A percentile compares a stretch with the other conserved stretches of the same genome.
These are phyloP conservation scores for Rhododendron williamsianum DNA, from an alignment of 148 eudicot species.

Conservation along the genomic window DNA sequence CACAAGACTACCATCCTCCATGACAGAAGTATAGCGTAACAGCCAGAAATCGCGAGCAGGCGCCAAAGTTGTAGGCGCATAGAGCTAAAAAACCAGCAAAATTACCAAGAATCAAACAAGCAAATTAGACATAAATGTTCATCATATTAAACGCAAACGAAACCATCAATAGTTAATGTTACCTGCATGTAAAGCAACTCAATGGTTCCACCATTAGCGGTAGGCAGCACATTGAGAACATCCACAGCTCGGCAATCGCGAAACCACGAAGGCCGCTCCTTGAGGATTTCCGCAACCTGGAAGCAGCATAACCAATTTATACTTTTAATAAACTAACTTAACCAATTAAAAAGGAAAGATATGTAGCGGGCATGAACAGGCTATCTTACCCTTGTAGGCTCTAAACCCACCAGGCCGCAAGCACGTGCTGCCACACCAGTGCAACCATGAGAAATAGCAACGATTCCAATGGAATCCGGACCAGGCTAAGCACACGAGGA, in stretches of 20 bases:
- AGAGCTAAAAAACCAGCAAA: constrained; percentile 45
- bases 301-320: constrained; percentile 4
- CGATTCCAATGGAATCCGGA: constrained; percentile 99
- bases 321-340: not conserved
- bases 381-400: constrained; percentile 85
- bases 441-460: constrained; percentile 99
- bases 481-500: constrained; percentile 65
- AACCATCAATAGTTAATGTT: not conserved
- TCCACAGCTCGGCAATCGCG: constrained; percentile 99
- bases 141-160: not conserved
- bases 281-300: constrained; percentile 98
- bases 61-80: constrained; percentile 96
- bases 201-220: constrained; percentile 98
- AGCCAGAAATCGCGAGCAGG: constrained; percentile 98
- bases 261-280: constrained; percentile 97
- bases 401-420: constrained; percentile 97
- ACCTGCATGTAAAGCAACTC: constrained; percentile 99
- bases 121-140: not conserved
- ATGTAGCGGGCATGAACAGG: not conserved
- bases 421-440: constrained; percentile 99
- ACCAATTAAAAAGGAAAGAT: not conserved
- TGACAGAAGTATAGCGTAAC: constrained; percentile 83
- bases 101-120: not conserved
- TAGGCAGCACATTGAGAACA: constrained; percentile 92
- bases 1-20: constrained; percentile 98